phyloP scores from a whole-genome alignment of 179 eudicot species.

The Spinacia oleracea region DNA sequence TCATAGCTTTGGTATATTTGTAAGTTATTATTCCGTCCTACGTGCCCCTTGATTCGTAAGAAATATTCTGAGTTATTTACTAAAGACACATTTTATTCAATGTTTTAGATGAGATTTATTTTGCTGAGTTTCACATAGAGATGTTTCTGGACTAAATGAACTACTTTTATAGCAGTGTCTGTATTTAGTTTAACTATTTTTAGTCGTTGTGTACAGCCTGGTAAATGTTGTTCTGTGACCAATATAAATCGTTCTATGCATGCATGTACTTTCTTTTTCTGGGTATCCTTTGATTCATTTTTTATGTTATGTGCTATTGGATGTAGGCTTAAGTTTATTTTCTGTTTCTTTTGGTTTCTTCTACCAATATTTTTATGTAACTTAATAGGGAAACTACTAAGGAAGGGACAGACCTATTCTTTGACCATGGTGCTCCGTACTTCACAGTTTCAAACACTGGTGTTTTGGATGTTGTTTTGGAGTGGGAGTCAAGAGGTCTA shows the following conservation, averaged over 20 bases:
- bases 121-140: background rate
- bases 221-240: background rate
- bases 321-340: background rate
- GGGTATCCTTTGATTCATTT: background rate
- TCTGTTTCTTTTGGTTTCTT: background rate
- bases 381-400: constrained; percentile 60
- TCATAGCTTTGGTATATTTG: background rate
- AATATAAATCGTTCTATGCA: background rate
- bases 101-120: background rate
- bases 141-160: background rate
- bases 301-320: background rate
- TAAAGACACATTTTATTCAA: background rate
- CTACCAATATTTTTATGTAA: background rate
- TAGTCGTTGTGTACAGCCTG: too few species aligned
- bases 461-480: constrained; percentile 51
- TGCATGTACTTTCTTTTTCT: background rate
- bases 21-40: background rate
- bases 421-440: constrained; percentile 95
- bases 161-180: too few species aligned
- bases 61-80: background rate
- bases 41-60: background rate
- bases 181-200: background rate
- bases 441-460: constrained; percentile 56
- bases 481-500: constrained; percentile 83
- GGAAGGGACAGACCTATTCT: constrained; percentile 73